Percentiles rank a stretch among this genome's conserved stretches.
phyloP scores from a whole-genome alignment of 2,329 filamentous ascomycete genomes.

The Ceratocystis colombiana region DNA sequence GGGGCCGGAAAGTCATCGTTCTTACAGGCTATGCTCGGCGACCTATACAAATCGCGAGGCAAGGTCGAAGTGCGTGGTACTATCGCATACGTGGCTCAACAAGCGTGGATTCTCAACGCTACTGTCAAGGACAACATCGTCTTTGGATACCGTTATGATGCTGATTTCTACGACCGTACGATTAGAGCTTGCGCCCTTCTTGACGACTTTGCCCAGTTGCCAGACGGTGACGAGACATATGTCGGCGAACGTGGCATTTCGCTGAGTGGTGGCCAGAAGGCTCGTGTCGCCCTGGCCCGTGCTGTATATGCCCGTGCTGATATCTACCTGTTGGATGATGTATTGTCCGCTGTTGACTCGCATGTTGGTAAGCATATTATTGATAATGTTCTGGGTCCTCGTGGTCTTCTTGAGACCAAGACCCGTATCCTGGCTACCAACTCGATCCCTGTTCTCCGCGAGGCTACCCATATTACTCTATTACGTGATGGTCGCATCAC shows the following conservation, averaged over 20 bases:
- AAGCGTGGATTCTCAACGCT: constrained; percentile 95
- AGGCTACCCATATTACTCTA: constrained; percentile 80
- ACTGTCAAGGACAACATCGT: constrained; percentile 95
- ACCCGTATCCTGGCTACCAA: constrained; percentile 92
- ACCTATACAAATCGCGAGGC: constrained; percentile 81
- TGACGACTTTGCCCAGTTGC: constrained; percentile 84
- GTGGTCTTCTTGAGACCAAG: constrained; percentile 72
- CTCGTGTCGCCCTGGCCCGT: constrained; percentile 78
- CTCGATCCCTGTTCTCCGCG: constrained; percentile 78
- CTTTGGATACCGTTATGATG: constrained; percentile 89
- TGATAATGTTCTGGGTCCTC: constrained; percentile 79
- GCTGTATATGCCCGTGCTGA: constrained; percentile 97
- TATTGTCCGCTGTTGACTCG: constrained; percentile 93
- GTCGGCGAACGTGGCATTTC: constrained; percentile 96
- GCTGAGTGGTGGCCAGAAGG: constrained; percentile 90
- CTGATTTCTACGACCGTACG: constrained; percentile 87
- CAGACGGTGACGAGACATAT: constrained; percentile 91
- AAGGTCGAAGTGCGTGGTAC: constrained; percentile 71
- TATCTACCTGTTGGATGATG: constrained; percentile 87
- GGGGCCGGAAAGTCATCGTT: constrained; percentile 91
- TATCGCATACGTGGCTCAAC: constrained; percentile 85
- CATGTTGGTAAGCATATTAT: constrained; percentile 94
- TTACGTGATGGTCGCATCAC: constrained; percentile 72
- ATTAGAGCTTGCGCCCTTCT: constrained; percentile 80
- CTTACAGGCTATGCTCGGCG: constrained; percentile 76